Base-by-base conservation (phyloP, 2,329 filamentous ascomycete genomes). In the Claviceps fusiformis region DNA sequence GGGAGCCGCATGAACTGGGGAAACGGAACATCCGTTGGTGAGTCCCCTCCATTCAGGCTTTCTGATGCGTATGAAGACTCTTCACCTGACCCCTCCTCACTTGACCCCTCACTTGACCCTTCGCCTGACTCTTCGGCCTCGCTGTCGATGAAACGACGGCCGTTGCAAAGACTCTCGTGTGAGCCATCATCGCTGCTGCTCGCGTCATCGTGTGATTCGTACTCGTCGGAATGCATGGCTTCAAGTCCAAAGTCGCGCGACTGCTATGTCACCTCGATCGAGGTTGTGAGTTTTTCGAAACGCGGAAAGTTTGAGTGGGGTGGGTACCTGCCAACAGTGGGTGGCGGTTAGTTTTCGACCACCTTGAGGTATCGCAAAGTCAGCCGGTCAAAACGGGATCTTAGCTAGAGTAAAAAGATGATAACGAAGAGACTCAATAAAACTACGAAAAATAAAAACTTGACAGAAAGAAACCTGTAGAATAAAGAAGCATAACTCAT, bases 1-100 rank as follows among this genome's bases (percentile, higher is more conserved):
- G 69, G 69, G 1, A 71, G 63, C 47, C 49, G 39, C 50, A 51
- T 52, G 51, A 61, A 70, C 50, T 57, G 19, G 52, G 60, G 43
- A 59, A 70, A 66, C 2, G 54, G 48, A 1, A 44, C 27, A 4
- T 55, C 45, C 5, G 45, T 7, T 11, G 35, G 17, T n/a, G 24
- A 8, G 5, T 24, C 47, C 10, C 57, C 47, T 8, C 57, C 52
- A 48, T 41, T 17, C 2, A 17, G 19, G 29, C 8, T 24, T 3
- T 51, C 53, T 6, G 54, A 54, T 44, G 7, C 37, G n/a, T 46
- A 37, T 17, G 45, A 44, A 33, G 29, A 24, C 5, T 43, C 56
- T 7, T 35, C 52, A 27, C 15, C 53, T 3, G 56, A 56, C 37
- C 58, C 58, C n/a, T n/a, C n/a, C n/a, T n/a, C n/a, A n/a, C n/a